Percentiles rank a stretch among this genome's conserved stretches.
Conservation (phyloP, 352 stramenopile genomes). For the Phytophthora kernoviae region DNA sequence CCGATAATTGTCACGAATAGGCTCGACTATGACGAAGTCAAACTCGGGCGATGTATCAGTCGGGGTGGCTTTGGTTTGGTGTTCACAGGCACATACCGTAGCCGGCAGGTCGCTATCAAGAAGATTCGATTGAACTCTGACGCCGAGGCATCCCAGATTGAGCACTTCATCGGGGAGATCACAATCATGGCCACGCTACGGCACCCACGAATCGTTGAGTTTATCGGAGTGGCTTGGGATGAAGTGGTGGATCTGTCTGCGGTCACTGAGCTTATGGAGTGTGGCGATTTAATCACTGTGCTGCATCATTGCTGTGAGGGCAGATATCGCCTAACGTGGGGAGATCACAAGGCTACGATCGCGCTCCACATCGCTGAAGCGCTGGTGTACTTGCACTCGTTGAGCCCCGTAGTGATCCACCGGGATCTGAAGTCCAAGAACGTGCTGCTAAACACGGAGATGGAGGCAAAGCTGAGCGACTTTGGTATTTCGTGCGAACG, state of each 20-base stretch:
- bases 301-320: slow-evolving; percentile 28
- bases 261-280: slow-evolving; percentile 62
- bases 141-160: slow-evolving; percentile 29
- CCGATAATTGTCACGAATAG: slow-evolving; percentile 48
- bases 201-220: slow-evolving; percentile 47
- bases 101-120: slow-evolving; percentile 45
- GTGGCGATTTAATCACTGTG: slow-evolving; percentile 52
- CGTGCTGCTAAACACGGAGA: slow-evolving; percentile 47
- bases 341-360: slow-evolving; percentile 45
- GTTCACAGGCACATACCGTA: slow-evolving; percentile 37
- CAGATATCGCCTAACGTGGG: slow-evolving; percentile 31
- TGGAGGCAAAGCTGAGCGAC: slow-evolving; percentile 70
- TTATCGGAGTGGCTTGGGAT: slow-evolving; percentile 55
- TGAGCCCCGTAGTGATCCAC: slow-evolving; percentile 47
- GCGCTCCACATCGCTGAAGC: slow-evolving; percentile 51
- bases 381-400: slow-evolving; percentile 54
- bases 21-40: slow-evolving; percentile 44
- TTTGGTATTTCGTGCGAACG: slow-evolving; percentile 61
- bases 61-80: slow-evolving; percentile 52
- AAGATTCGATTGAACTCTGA: slow-evolving; percentile 35
- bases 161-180: slow-evolving; percentile 49
- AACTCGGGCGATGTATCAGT: slow-evolving; percentile 41
- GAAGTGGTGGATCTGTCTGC: slow-evolving; percentile 40
- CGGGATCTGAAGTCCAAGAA: slow-evolving; percentile 51
- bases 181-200: slow-evolving; percentile 41